A percentile compares a stretch with the other conserved stretches of the same genome.
phyloP scores from a whole-genome alignment of 202 grass and related monocot genomes.

The Digitaria exilis region DNA sequence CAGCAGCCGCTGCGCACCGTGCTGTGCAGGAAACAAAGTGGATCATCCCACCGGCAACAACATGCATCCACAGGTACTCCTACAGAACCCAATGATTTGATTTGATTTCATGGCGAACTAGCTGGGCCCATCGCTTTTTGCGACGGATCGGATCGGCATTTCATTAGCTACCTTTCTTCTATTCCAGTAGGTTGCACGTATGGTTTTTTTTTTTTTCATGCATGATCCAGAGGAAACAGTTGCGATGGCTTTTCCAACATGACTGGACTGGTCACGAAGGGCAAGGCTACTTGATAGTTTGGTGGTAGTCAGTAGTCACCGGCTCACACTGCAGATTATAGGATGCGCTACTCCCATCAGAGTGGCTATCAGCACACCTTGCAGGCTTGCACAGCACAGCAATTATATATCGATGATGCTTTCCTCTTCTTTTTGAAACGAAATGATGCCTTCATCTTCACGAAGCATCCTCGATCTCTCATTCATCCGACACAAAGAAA shows the following conservation, averaged over 20 bases:
- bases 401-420: too few relatives aligned
- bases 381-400: too few relatives aligned
- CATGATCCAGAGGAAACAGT: slow-evolving; percentile 6
- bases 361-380: too few relatives aligned
- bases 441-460: neutral
- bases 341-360: neutral
- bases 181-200: neutral
- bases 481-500: neutral
- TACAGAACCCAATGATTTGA: neutral
- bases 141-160: neutral
- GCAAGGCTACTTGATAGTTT: too few relatives aligned
- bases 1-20: neutral
- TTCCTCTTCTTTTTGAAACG: too few relatives aligned
- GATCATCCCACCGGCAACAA: too few relatives aligned
- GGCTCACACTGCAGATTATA: too few relatives aligned
- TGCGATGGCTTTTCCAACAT: neutral
- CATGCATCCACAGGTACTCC: neutral
- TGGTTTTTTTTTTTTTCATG: too few relatives aligned
- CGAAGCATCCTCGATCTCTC: neutral
- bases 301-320: neutral
- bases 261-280: neutral
- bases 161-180: neutral
- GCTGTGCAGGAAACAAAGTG: neutral
- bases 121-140: neutral
- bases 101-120: neutral